A percentile compares a stretch with the other conserved stretches of the same genome.
Conservation (phyloP, 2,329 filamentous ascomycete genomes). For the Stagonosporopsis rhizophila region DNA sequence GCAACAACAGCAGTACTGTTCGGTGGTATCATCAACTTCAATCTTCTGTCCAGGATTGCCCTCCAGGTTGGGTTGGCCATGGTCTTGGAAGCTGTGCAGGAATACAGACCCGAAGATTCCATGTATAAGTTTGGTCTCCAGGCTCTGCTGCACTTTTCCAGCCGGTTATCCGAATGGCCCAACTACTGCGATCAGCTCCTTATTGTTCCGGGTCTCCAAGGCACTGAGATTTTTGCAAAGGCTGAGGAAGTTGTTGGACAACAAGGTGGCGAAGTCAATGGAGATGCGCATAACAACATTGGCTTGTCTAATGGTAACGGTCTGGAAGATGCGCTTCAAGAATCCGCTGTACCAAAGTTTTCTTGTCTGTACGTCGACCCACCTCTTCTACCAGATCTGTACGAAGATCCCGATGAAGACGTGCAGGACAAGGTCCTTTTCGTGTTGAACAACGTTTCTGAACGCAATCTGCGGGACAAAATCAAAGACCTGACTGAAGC, state of each 20-base stretch:
- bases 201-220: slow-evolving; percentile 80
- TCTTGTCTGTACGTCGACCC: slow-evolving; percentile 78
- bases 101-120: slow-evolving; percentile 79
- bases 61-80: slow-evolving; percentile 94
- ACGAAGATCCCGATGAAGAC: slow-evolving; percentile 83
- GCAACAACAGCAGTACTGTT: slow-evolving; percentile 96
- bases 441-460: slow-evolving; percentile 94
- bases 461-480: slow-evolving; percentile 84
- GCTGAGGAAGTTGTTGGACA: slow-evolving; percentile 81
- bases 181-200: slow-evolving; percentile 87
- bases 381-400: slow-evolving; percentile 67
- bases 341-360: slow-evolving; percentile 75
- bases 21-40: slow-evolving; percentile 93
- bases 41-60: slow-evolving; percentile 86
- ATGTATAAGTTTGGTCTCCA: slow-evolving; percentile 99
- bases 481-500: slow-evolving; percentile 80
- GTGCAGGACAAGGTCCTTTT: slow-evolving; percentile 94
- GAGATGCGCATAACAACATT: slow-evolving; percentile 54
- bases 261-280: slow-evolving; percentile 66
- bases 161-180: slow-evolving; percentile 90
- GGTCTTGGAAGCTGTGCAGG: slow-evolving; percentile 94
- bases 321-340: slow-evolving; percentile 67
- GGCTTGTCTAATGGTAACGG: slow-evolving; percentile 71
- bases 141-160: slow-evolving; percentile 86
- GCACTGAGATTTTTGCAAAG: slow-evolving; percentile 83